A percentile compares a stretch with the other conserved stretches of the same genome.
Evolutionary conservation across 352 stramenopile species (phyloP).

Genomic region (Phytophthora pini): DNA sequence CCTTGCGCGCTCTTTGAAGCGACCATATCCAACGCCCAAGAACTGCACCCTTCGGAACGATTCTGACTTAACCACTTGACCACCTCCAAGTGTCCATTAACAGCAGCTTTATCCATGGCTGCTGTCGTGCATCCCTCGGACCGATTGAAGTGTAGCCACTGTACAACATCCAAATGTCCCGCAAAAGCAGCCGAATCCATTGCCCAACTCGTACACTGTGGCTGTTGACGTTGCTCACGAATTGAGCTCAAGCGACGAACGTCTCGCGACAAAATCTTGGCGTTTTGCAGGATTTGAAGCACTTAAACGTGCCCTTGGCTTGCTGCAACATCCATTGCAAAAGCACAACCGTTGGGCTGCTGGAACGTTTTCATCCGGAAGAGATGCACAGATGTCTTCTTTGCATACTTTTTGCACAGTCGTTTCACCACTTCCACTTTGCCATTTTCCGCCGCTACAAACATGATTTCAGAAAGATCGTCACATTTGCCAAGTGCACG

Average conservation of each 20-base stretch:
- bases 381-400: not conserved
- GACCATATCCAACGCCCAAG: not conserved
- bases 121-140: not conserved
- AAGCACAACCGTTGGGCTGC: not conserved
- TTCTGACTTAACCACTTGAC: not conserved
- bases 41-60: not conserved
- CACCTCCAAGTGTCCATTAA: not conserved
- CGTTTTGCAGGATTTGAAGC: not conserved
- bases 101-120: constrained; percentile 1
- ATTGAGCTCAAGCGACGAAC: not conserved
- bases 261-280: not conserved
- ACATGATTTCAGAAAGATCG: not conserved
- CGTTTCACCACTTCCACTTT: not conserved
- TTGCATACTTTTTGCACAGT: not conserved
- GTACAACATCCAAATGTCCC: not conserved
- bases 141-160: not conserved
- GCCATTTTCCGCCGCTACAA: not conserved
- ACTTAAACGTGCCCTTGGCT: not conserved
- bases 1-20: not conserved
- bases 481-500: not conserved
- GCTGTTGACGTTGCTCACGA: not conserved
- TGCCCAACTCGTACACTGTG: not conserved
- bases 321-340: constrained; percentile 1
- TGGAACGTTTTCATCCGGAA: not conserved
- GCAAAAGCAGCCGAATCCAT: not conserved